Percentiles rank a stretch among this genome's conserved stretches.
Conservation (phyloP, 768 basidiomycete species). For the Albatrellus ellisii region DNA sequence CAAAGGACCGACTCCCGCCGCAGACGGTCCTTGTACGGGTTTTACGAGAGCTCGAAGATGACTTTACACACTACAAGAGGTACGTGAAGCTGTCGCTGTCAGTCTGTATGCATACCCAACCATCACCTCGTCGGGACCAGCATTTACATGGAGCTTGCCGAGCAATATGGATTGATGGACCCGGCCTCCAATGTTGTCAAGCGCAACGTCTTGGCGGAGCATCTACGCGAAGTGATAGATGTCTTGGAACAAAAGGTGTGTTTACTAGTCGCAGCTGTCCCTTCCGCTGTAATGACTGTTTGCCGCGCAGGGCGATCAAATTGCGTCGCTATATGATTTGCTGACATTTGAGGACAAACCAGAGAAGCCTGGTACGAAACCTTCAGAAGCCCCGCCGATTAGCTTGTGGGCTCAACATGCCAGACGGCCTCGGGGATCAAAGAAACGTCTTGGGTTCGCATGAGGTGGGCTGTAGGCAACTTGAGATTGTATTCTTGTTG, state of each 20-base stretch:
- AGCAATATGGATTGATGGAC: conserved; percentile 87
- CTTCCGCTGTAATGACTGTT: conserved; percentile 1
- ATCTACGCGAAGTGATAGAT: conserved; percentile 86
- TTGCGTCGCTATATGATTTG: conserved; percentile 80
- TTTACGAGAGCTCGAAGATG: conserved; percentile 82
- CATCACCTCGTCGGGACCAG: no score
- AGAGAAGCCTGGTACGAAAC: conserved; percentile 9
- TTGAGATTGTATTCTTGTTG: no score
- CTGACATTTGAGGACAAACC: conserved; percentile 61
- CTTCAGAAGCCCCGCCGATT: no score
- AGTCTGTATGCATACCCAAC: background rate
- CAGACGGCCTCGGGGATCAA: no score
- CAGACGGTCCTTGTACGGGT: conserved; percentile 82
- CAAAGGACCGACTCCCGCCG: conserved; percentile 43
- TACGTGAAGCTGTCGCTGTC: conserved; percentile 25
- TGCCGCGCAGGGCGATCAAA: conserved; percentile 69
- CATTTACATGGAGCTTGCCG: conserved; percentile 81
- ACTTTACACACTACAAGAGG: conserved; percentile 93
- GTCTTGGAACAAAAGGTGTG: conserved; percentile 81
- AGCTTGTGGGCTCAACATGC: no score
- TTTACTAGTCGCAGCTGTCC: conserved; percentile 4
- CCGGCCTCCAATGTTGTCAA: conserved; percentile 69
- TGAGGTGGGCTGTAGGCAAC: no score
- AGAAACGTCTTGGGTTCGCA: no score
- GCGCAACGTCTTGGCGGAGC: conserved; percentile 77